Conservation (phyloP, 345 rosid genomes). For the Syzygium grande region DNA sequence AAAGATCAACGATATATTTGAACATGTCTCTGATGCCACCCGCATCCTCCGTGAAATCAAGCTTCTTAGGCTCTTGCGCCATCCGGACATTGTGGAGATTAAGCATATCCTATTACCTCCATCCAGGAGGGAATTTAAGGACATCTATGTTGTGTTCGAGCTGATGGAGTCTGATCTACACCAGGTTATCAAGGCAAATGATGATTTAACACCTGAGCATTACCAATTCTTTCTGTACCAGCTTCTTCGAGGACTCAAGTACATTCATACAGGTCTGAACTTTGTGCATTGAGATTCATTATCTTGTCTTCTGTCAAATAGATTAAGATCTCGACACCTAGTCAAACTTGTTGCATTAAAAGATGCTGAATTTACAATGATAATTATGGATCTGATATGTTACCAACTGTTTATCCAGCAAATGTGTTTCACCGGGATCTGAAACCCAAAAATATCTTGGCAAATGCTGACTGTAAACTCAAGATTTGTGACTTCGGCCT, state of each 20-base stretch:
- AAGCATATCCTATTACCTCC: conserved; percentile 89
- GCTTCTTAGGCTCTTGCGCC: conserved; percentile 77
- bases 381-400: not conserved
- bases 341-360: not conserved
- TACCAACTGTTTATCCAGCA: conserved; percentile 26
- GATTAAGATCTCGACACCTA: not conserved
- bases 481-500: conserved; percentile 99
- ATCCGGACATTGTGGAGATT: conserved; percentile 93
- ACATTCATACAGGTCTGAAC: conserved; percentile 80
- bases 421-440: conserved; percentile 94
- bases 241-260: conserved; percentile 91
- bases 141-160: conserved; percentile 84
- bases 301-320: not conserved
- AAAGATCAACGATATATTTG: conserved; percentile 87
- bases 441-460: conserved; percentile 89
- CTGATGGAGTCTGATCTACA: conserved; percentile 92
- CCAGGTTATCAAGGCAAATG: conserved; percentile 91
- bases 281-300: not conserved
- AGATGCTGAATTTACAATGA: not conserved
- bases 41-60: conserved; percentile 90
- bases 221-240: conserved; percentile 91
- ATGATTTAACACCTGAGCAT: conserved; percentile 87
- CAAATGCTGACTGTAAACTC: conserved; percentile 94
- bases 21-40: conserved; percentile 89
- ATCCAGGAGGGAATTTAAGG: conserved; percentile 79